Percentiles rank a stretch among this genome's conserved stretches.
phyloP scores from a whole-genome alignment of 441 rosid genomes.

The Dalechampia spathulata region DNA sequence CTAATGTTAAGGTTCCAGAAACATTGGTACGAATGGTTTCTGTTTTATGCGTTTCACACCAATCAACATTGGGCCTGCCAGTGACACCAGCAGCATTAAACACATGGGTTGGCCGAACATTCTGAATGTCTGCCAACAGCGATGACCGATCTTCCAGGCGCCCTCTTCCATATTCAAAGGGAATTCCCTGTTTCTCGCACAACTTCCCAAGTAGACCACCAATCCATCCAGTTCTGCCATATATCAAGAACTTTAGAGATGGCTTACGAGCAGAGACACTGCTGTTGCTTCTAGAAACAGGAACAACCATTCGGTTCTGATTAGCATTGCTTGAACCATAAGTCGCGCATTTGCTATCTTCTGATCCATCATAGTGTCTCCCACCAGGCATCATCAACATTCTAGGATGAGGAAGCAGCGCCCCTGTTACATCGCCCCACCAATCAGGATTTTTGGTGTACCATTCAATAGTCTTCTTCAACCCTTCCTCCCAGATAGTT shows the following conservation, averaged over 20 bases:
- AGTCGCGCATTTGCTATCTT: slow-evolving; percentile 36
- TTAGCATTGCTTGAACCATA: slow-evolving; percentile 25
- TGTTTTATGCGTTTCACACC: slow-evolving; percentile 85
- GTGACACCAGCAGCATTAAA: slow-evolving; percentile 93
- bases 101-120: slow-evolving; percentile 68
- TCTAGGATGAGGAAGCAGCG: slow-evolving; percentile 80
- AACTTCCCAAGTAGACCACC: slow-evolving; percentile 75
- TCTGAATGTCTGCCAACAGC: slow-evolving; percentile 55
- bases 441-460: slow-evolving; percentile 75
- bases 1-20: slow-evolving; percentile 74
- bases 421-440: slow-evolving; percentile 95
- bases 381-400: slow-evolving; percentile 92
- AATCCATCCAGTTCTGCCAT: slow-evolving; percentile 86
- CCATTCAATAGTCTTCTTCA: slow-evolving; percentile 76
- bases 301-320: slow-evolving; percentile 63
- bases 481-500: slow-evolving; percentile 75
- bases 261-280: slow-evolving; percentile 31
- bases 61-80: slow-evolving; percentile 86
- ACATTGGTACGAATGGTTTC: slow-evolving; percentile 78
- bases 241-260: slow-evolving; percentile 64
- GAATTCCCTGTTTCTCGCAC: slow-evolving; percentile 66
- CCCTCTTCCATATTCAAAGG: slow-evolving; percentile 72
- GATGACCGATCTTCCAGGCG: slow-evolving; percentile 61
- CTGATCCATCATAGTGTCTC: slow-evolving; percentile 48
- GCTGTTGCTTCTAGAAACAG: slow-evolving; percentile 28